Percentiles rank a stretch among this genome's conserved stretches.
phyloP scores from a whole-genome alignment of 148 eudicot species.

The Chenopodium album region DNA sequence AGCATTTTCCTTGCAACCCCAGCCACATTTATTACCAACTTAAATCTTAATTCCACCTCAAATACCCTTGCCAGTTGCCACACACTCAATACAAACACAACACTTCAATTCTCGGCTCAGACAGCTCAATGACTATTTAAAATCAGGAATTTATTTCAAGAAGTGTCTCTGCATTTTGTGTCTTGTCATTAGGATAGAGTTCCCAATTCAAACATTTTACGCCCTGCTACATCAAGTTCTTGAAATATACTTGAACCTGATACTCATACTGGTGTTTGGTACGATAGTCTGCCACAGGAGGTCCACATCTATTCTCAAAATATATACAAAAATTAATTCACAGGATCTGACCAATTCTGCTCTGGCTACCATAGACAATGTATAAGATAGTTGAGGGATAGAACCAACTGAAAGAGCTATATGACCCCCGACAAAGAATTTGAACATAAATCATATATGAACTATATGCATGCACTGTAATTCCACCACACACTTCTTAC shows the following conservation, averaged over 20 bases:
- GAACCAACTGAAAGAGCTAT: not conserved
- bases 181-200: not conserved
- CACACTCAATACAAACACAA: not conserved
- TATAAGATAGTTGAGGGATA: not conserved
- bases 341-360: not conserved
- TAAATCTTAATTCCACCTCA: too few species aligned
- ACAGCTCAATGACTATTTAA: not conserved
- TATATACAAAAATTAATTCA: too few species aligned
- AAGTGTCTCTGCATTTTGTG: not conserved
- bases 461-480: not conserved
- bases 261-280: not conserved
- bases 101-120: not conserved
- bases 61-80: too few species aligned
- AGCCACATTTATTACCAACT: too few species aligned
- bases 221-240: not conserved
- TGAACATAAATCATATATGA: not conserved
- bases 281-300: not conserved
- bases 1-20: too few species aligned
- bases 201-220: not conserved
- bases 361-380: not conserved
- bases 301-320: not conserved
- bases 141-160: not conserved
- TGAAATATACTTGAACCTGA: not conserved
- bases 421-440: not conserved
- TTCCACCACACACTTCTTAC: too few species aligned